Conservation (phyloP, 306 rosid species). For the Fagus sylvatica region DNA sequence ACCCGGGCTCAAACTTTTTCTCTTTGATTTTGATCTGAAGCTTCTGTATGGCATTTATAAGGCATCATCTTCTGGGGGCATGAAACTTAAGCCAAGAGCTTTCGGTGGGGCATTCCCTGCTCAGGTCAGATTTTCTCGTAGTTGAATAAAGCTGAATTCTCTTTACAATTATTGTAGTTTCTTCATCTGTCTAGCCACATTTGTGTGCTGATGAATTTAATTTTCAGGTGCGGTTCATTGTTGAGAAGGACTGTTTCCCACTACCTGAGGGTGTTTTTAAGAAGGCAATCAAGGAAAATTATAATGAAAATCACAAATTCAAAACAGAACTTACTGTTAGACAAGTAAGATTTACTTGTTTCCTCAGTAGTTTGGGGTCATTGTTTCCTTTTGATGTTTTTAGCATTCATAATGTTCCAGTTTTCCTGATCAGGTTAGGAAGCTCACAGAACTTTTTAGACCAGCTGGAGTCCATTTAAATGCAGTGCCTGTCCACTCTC, state of each 20-base stretch:
- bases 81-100: slow-evolving; percentile 86
- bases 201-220: slow-evolving; percentile 22
- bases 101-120: slow-evolving; percentile 86
- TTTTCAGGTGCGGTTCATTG: slow-evolving; percentile 73
- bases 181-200: slow-evolving; percentile 13
- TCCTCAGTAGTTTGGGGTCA: background rate
- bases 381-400: slow-evolving; percentile 11
- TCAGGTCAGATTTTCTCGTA: slow-evolving; percentile 55
- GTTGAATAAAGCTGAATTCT: slow-evolving; percentile 5
- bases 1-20: slow-evolving; percentile 78
- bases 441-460: slow-evolving; percentile 66
- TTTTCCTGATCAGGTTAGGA: slow-evolving; percentile 63
- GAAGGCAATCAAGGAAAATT: slow-evolving; percentile 82
- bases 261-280: slow-evolving; percentile 72
- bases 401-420: slow-evolving; percentile 11
- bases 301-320: slow-evolving; percentile 63
- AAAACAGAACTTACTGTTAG: slow-evolving; percentile 68
- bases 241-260: slow-evolving; percentile 75
- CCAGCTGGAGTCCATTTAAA: slow-evolving; percentile 50
- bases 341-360: slow-evolving; percentile 57
- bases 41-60: slow-evolving; percentile 75
- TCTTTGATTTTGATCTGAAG: slow-evolving; percentile 91
- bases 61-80: slow-evolving; percentile 76
- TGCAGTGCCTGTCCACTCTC: slow-evolving; percentile 27
- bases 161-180: slow-evolving; percentile 3